A percentile compares a stretch with the other conserved stretches of the same genome.
Evolutionary conservation across 2,329 filamentous ascomycete genomes (phyloP).

Genomic region (Epichloe gansuensis): DNA sequence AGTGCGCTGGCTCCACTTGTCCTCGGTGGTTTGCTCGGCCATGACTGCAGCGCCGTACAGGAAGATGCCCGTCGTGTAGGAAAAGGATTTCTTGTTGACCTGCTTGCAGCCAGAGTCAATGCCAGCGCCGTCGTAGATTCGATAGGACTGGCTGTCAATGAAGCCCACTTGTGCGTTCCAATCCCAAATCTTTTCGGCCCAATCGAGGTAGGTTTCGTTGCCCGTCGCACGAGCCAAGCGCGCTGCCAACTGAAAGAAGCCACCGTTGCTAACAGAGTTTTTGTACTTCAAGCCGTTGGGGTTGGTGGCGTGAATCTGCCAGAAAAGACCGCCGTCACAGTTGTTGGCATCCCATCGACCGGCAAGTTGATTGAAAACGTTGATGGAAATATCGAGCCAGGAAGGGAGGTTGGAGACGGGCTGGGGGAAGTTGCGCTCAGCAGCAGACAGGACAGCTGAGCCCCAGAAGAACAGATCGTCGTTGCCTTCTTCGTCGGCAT

Average conservation of each 20-base stretch:
- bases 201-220: conserved; percentile 51
- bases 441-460: conserved; percentile 52
- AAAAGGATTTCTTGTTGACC: conserved; percentile 45
- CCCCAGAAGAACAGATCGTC: conserved; percentile 68
- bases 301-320: conserved; percentile 72
- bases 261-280: conserved; percentile 68
- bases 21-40: conserved; percentile 44
- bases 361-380: conserved; percentile 60
- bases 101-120: conserved; percentile 39
- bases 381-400: conserved; percentile 55
- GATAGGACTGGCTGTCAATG: conserved; percentile 36
- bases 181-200: conserved; percentile 54
- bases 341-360: conserved; percentile 53
- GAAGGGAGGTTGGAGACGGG: conserved; percentile 41
- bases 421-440: conserved; percentile 55
- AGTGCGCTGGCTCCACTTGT: conserved; percentile 41
- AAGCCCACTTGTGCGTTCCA: conserved; percentile 47
- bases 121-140: conserved; percentile 51
- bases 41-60: conserved; percentile 52
- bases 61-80: conserved; percentile 53
- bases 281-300: conserved; percentile 68
- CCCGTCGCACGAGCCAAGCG: conserved; percentile 59
- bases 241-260: conserved; percentile 71
- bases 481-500: conserved; percentile 52
- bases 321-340: conserved; percentile 62